Percentiles rank a stretch among this genome's conserved stretches.
Evolutionary conservation across 164 flowering plant genomes (phyloP).

Genomic region (Magnolia changhungtana): DNA sequence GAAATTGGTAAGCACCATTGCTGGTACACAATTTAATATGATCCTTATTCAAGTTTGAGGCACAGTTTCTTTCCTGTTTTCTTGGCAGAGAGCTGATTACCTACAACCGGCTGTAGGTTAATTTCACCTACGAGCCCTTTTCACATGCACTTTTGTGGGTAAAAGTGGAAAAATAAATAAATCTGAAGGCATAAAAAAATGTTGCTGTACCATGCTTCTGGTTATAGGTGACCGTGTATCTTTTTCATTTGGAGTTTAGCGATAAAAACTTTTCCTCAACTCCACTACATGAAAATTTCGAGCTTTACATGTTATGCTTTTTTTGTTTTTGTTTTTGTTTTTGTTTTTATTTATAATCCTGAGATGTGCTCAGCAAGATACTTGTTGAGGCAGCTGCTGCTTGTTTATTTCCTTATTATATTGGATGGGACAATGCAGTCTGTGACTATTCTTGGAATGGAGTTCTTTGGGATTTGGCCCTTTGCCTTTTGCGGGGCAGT

Average conservation of each 20-base stretch:
- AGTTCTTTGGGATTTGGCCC: too few relatives aligned
- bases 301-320: neutral
- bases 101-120: neutral
- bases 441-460: too few relatives aligned
- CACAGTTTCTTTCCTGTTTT: neutral
- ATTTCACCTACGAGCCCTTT: neutral
- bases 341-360: too few relatives aligned
- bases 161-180: neutral
- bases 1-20: conserved; percentile 34
- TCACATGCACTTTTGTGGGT: neutral
- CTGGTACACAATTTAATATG: neutral
- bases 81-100: neutral
- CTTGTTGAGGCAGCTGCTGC: neutral
- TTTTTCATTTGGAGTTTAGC: neutral
- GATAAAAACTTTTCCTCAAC: neutral
- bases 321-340: too few relatives aligned
- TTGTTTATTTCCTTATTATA: too few relatives aligned
- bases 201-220: neutral
- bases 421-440: too few relatives aligned
- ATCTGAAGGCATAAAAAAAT: neutral
- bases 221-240: neutral
- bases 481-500: too few relatives aligned
- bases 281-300: neutral
- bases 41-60: neutral
- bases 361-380: neutral